Percentiles rank a stretch among this genome's conserved stretches.
These are phyloP conservation scores for Monascus ruber DNA, from an alignment of 2,329 filamentous ascomycete species.

Conservation along the genomic window DNA sequence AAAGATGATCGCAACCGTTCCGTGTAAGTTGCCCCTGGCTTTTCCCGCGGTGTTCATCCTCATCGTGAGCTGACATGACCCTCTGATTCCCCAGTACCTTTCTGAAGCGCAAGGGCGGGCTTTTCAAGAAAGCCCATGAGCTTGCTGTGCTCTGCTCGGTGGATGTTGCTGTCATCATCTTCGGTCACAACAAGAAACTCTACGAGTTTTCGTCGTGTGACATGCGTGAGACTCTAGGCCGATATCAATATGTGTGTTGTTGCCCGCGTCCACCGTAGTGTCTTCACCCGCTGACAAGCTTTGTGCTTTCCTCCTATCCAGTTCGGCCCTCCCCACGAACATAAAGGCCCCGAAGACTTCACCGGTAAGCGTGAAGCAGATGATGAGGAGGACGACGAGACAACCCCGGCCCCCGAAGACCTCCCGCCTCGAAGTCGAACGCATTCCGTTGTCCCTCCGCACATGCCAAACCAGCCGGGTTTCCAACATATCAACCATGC, in stretches of 20 bases:
- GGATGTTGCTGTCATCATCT: conserved; percentile 97
- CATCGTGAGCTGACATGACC: neutral
- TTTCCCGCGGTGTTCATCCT: conserved; percentile 1
- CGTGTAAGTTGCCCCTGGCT: conserved; percentile 58
- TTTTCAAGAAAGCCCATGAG: conserved; percentile 99
- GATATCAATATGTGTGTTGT: conserved; percentile 76
- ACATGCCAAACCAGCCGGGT: conserved; percentile 54
- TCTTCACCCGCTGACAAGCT: conserved; percentile 1
- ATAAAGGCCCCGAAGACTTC: conserved; percentile 91
- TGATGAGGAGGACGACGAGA: conserved; percentile 72
- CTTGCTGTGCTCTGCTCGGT: conserved; percentile 95
- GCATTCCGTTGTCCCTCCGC: conserved; percentile 55
- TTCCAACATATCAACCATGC: conserved; percentile 77
- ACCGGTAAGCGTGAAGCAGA: conserved; percentile 63
- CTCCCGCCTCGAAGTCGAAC: conserved; percentile 38
- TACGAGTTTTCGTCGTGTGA: conserved; percentile 95
- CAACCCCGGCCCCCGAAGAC: conserved; percentile 60
- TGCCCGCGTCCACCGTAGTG: conserved; percentile 2
- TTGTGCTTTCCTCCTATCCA: conserved; percentile 31
- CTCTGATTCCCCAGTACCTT: conserved; percentile 57
- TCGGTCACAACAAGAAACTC: conserved; percentile 96
- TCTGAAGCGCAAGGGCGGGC: conserved; percentile 92
- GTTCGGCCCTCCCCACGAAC: conserved; percentile 89
- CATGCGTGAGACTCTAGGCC: conserved; percentile 78
- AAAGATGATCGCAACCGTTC: conserved; percentile 97